Percentiles rank a stretch among this genome's conserved stretches.
Conservation (phyloP, 78 protist genomes). For the Chrysochromulina tobinii region DNA sequence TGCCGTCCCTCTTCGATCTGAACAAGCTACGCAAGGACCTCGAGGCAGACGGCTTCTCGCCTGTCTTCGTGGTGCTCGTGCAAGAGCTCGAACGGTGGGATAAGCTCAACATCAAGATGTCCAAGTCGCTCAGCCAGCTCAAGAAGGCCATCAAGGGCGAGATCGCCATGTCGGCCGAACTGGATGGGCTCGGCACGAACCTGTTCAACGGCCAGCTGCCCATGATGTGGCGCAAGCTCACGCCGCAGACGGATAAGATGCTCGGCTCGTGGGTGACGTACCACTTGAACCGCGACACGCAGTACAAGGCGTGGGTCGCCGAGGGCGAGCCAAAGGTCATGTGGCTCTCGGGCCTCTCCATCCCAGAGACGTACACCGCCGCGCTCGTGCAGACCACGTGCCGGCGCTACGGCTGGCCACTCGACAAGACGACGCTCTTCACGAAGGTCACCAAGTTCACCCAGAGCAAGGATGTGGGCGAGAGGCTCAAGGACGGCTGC, state of each 20-base stretch:
- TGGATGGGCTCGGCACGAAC: slow-evolving; percentile 72
- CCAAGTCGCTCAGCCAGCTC: slow-evolving; percentile 59
- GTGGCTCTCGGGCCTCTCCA: slow-evolving; percentile 91
- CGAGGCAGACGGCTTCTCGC: slow-evolving; percentile 42
- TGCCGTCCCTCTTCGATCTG: slow-evolving; percentile 69
- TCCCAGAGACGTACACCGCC: slow-evolving; percentile 88
- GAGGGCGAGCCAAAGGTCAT: slow-evolving; percentile 80
- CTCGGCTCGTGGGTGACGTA: slow-evolving; percentile 83
- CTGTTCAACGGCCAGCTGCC: slow-evolving; percentile 83
- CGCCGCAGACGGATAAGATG: slow-evolving; percentile 77
- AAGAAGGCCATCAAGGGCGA: slow-evolving; percentile 84
- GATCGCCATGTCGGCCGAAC: slow-evolving; percentile 77
- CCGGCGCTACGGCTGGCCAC: slow-evolving; percentile 85
- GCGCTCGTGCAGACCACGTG: slow-evolving; percentile 91
- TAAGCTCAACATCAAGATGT: slow-evolving; percentile 62
- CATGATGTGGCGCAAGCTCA: slow-evolving; percentile 68
- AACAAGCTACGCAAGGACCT: slow-evolving; percentile 10
- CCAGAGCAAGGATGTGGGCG: slow-evolving; percentile 8
- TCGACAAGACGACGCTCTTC: slow-evolving; percentile 77
- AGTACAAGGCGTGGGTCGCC: slow-evolving; percentile 71
- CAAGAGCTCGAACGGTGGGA: slow-evolving; percentile 89
- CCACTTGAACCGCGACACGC: slow-evolving; percentile 63
- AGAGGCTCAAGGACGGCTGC: slow-evolving; percentile 72
- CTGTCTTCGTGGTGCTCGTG: slow-evolving; percentile 80
- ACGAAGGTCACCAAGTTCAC: slow-evolving; percentile 64